These are phyloP conservation scores for Mortierella sp. DNA, from an alignment of 371 early-diverging fungal species.

Conservation along the genomic window DNA sequence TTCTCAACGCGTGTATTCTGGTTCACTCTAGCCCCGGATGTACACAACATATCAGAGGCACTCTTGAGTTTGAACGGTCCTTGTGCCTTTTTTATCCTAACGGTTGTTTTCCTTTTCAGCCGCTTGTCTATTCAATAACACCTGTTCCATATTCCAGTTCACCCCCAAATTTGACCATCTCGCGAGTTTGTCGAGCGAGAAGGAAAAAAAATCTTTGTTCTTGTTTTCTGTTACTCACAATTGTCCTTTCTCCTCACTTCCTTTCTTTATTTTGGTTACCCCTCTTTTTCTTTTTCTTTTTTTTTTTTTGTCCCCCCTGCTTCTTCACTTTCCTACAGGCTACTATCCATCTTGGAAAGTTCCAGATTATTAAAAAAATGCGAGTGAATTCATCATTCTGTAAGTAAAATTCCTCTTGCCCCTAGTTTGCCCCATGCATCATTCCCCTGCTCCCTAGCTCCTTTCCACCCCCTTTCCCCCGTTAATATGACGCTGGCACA, in stretches of 20 bases:
- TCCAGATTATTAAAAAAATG: not conserved
- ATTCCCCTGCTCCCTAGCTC: not conserved
- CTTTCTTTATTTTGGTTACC: not conserved
- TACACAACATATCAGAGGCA: not conserved
- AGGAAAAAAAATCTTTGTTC: not conserved
- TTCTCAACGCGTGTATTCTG: conserved; percentile 1
- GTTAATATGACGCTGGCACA: no score
- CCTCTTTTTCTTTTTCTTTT: not conserved
- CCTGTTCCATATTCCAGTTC: conserved; percentile 28
- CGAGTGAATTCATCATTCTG: not conserved
- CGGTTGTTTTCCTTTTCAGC: conserved; percentile 3
- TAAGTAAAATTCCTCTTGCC: no score
- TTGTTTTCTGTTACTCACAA: not conserved
- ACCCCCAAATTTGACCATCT: not conserved
- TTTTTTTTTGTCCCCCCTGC: not conserved
- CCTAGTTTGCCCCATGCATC: not conserved
- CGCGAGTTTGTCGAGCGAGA: not conserved
- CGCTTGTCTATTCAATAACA: not conserved
- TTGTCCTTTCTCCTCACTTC: not conserved
- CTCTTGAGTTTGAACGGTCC: conserved; percentile 13
- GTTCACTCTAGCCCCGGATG: conserved; percentile 8
- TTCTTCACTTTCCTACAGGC: conserved; percentile 7
- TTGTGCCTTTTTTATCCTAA: not conserved
- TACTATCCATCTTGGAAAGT: not conserved
- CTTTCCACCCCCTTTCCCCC: not conserved